Percentiles rank a stretch among this genome's conserved stretches.
These are phyloP conservation scores for Globisporangium acanthophoron DNA, from an alignment of 352 stramenopile genomes.

Conservation along the genomic window DNA sequence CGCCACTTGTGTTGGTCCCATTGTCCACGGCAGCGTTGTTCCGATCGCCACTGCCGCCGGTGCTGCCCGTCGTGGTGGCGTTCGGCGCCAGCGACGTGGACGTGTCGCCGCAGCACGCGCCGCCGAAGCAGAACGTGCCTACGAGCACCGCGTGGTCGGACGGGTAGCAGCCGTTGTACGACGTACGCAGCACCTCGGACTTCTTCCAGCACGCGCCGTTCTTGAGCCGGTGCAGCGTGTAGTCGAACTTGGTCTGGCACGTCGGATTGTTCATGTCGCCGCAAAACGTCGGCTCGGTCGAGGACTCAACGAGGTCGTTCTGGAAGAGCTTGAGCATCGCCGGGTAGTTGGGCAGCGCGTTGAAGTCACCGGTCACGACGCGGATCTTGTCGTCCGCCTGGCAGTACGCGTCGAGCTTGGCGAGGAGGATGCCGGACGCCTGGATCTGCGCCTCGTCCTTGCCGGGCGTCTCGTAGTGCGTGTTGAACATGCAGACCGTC, in stretches of 20 bases:
- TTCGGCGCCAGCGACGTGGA: constrained; percentile 8
- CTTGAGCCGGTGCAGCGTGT: constrained; percentile 39
- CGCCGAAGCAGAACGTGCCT: constrained; percentile 51
- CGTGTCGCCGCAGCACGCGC: constrained; percentile 46
- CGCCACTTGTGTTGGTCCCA: neutral
- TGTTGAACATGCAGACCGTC: constrained; percentile 74
- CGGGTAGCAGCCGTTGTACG: constrained; percentile 66
- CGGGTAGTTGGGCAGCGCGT: constrained; percentile 56
- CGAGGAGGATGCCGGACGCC: constrained; percentile 59
- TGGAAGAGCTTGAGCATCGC: constrained; percentile 56
- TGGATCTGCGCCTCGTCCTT: constrained; percentile 68
- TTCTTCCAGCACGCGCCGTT: constrained; percentile 44
- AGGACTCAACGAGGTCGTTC: constrained; percentile 43
- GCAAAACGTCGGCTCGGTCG: constrained; percentile 54
- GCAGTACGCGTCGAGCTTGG: constrained; percentile 42
- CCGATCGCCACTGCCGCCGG: neutral
- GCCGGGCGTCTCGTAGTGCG: constrained; percentile 77
- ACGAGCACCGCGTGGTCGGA: constrained; percentile 66
- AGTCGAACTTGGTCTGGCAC: constrained; percentile 74
- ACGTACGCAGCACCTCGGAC: constrained; percentile 51
- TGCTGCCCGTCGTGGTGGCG: neutral
- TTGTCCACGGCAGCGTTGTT: neutral
- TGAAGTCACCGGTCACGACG: constrained; percentile 68
- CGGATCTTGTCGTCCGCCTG: constrained; percentile 50
- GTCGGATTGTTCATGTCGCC: constrained; percentile 51